phyloP scores from a whole-genome alignment of 129 eudicot genomes.

The Dittrichia graveolens region DNA sequence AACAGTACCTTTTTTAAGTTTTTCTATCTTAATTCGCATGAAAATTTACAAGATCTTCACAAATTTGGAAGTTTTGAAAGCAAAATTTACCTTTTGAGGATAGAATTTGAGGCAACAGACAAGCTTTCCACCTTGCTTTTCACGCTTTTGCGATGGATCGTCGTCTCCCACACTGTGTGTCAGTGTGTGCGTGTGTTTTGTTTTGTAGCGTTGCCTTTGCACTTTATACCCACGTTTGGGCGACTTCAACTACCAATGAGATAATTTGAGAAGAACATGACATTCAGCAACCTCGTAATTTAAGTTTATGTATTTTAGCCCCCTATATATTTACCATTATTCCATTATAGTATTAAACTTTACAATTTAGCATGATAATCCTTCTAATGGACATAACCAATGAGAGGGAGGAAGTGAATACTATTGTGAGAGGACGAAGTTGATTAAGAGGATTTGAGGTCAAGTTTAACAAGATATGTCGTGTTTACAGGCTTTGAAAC shows the following conservation, averaged over 20 bases:
- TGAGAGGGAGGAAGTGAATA: too few species aligned
- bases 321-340: not conserved
- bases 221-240: constrained; percentile 17
- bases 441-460: too few species aligned
- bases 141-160: constrained; percentile 33
- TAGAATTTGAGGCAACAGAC: not conserved
- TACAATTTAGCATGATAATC: too few species aligned
- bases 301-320: not conserved
- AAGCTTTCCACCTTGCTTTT: constrained; percentile 25
- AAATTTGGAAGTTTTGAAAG: constrained; percentile 2
- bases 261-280: not conserved
- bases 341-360: too few species aligned
- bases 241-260: constrained; percentile 24
- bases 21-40: constrained; percentile 11
- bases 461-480: too few species aligned
- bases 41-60: constrained; percentile 17
- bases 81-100: constrained; percentile 21
- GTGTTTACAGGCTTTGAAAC: too few species aligned
- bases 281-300: constrained; percentile 12
- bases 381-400: too few species aligned
- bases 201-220: constrained; percentile 3
- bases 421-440: too few species aligned
- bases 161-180: constrained; percentile 5
- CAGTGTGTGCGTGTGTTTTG: not conserved
- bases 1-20: not conserved